Evolutionary conservation across 352 stramenopile genomes (phyloP).

Genomic region (Phytophthora sp.): DNA sequence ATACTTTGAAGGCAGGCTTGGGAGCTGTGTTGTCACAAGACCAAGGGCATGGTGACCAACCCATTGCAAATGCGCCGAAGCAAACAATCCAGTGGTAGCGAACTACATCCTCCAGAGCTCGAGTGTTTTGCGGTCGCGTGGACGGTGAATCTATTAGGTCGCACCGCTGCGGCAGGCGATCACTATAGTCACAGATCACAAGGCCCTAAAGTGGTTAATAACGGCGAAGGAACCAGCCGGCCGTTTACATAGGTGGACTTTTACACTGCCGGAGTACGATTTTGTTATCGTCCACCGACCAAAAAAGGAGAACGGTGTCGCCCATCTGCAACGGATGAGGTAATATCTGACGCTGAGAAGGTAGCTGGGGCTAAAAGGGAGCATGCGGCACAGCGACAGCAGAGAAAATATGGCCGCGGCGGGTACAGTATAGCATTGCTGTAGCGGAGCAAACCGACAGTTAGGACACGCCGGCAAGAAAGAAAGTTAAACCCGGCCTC

Average conservation of each 20-base stretch:
- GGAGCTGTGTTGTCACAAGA: constrained; percentile 36
- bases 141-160: constrained; percentile 3
- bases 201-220: constrained; percentile 32
- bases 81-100: constrained; percentile 13
- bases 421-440: too few relatives aligned
- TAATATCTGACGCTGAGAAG: too few relatives aligned
- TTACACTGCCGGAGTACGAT: constrained; percentile 32
- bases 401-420: too few relatives aligned
- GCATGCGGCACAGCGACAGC: too few relatives aligned
- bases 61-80: constrained; percentile 24
- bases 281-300: constrained; percentile 22
- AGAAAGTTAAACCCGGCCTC: too few relatives aligned
- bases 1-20: constrained; percentile 25
- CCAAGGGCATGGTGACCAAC: constrained; percentile 4
- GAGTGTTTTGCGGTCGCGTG: constrained; percentile 32
- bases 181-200: constrained; percentile 31
- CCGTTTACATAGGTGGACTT: constrained; percentile 22
- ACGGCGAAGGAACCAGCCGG: constrained; percentile 7
- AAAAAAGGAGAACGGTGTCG: background rate
- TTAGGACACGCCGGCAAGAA: too few relatives aligned
- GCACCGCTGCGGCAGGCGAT: constrained; percentile 23
- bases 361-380: too few relatives aligned
- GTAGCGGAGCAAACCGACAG: too few relatives aligned
- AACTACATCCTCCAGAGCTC: constrained; percentile 35
- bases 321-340: too few relatives aligned